These are phyloP conservation scores for Aspergillus sp. DNA, from an alignment of 2,329 filamentous ascomycete species.

Conservation along the genomic window DNA sequence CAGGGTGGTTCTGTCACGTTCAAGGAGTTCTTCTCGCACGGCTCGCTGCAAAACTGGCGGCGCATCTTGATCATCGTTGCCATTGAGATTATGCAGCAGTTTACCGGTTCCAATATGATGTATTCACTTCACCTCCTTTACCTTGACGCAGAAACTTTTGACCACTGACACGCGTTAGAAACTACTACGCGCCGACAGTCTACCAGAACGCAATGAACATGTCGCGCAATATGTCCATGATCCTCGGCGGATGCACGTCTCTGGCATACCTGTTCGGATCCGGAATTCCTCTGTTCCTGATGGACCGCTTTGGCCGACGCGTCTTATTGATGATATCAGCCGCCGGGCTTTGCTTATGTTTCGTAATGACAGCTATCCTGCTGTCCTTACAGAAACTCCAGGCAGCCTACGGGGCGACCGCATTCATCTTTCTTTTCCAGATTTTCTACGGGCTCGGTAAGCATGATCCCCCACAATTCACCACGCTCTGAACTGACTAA, in stretches of 20 bases:
- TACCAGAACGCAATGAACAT: neutral
- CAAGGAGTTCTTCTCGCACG: neutral
- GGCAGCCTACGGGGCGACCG: neutral
- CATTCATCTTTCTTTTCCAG: neutral
- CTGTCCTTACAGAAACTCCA: neutral
- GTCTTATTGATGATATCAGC: neutral
- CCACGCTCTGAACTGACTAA: no score
- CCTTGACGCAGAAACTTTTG: neutral
- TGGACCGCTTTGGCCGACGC: neutral
- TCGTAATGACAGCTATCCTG: neutral
- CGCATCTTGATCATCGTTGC: neutral
- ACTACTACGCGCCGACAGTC: neutral
- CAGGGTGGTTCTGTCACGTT: neutral
- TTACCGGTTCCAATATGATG: neutral
- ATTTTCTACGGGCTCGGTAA: neutral
- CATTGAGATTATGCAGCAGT: neutral
- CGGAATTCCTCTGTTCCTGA: neutral
- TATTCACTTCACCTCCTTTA: neutral
- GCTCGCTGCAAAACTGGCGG: neutral
- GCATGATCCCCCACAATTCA: no score
- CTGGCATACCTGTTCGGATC: neutral
- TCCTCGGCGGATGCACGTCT: neutral
- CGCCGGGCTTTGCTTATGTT: neutral
- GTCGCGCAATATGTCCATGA: neutral
- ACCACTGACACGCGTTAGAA: neutral